Evolutionary conservation across 2,329 filamentous ascomycete genomes (phyloP).

Genomic region (Colletotrichum sp.): DNA sequence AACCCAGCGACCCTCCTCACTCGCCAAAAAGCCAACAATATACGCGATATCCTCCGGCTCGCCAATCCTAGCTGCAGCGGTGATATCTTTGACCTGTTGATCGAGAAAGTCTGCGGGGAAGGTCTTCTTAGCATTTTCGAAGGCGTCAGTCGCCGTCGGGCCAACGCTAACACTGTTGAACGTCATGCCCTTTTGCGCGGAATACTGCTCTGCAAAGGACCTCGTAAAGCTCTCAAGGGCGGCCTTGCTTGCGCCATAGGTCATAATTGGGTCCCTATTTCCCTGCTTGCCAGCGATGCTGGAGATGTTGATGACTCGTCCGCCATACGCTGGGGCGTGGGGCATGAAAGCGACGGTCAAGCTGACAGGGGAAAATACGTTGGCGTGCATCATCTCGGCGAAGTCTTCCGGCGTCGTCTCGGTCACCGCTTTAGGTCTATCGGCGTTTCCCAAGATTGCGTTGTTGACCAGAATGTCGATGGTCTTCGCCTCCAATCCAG

Average conservation of each 20-base stretch:
- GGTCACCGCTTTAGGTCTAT: background rate
- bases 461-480: conserved; percentile 15
- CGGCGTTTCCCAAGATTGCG: background rate
- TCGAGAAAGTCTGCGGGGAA: background rate
- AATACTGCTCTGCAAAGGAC: conserved; percentile 34
- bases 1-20: conserved; percentile 9
- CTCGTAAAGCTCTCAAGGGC: conserved; percentile 32
- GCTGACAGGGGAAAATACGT: conserved; percentile 26
- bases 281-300: conserved; percentile 24
- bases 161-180: conserved; percentile 37
- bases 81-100: background rate
- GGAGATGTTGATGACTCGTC: conserved; percentile 38
- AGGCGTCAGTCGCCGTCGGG: conserved; percentile 25
- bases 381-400: background rate
- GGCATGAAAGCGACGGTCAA: conserved; percentile 33
- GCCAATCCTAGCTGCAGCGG: background rate
- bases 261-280: conserved; percentile 1
- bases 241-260: conserved; percentile 38
- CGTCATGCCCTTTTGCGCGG: conserved; percentile 27
- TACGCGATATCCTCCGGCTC: conserved; percentile 3
- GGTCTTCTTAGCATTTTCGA: background rate
- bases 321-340: conserved; percentile 28
- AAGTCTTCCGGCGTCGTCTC: background rate
- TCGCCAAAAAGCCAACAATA: conserved; percentile 8
- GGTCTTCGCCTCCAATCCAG: background rate